These are phyloP conservation scores for Lachnellula willkommii DNA, from an alignment of 2,329 filamentous ascomycete species.

Conservation along the genomic window DNA sequence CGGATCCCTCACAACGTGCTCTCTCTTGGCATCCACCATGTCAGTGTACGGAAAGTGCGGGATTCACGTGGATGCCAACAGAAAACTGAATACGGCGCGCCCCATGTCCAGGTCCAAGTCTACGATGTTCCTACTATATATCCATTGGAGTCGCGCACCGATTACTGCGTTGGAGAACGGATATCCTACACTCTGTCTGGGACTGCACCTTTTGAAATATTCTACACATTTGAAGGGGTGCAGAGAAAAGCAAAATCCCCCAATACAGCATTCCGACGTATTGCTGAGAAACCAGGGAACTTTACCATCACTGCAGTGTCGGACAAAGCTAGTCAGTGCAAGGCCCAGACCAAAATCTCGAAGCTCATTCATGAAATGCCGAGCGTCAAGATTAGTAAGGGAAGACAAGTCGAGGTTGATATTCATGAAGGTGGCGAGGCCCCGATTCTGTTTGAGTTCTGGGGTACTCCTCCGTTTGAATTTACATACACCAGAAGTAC, in stretches of 20 bases:
- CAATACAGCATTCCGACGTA: slow-evolving; percentile 82
- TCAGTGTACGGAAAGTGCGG: slow-evolving; percentile 84
- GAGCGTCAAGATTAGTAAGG: slow-evolving; percentile 83
- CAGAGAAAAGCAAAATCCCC: slow-evolving; percentile 72
- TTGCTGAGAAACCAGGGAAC: slow-evolving; percentile 83
- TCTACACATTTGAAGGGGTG: slow-evolving; percentile 80
- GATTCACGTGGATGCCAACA: slow-evolving; percentile 83
- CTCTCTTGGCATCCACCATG: slow-evolving; percentile 80
- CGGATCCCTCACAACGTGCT: slow-evolving; percentile 79
- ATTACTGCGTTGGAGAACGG: slow-evolving; percentile 95
- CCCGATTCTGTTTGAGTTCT: slow-evolving; percentile 91
- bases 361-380: slow-evolving; percentile 90
- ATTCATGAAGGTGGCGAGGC: slow-evolving; percentile 96
- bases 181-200: slow-evolving; percentile 89
- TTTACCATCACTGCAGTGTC: slow-evolving; percentile 84
- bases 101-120: slow-evolving; percentile 83
- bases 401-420: slow-evolving; percentile 73
- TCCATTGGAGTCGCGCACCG: slow-evolving; percentile 72
- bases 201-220: slow-evolving; percentile 85
- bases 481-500: slow-evolving; percentile 94
- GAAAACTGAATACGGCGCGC: slow-evolving; percentile 63
- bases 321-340: slow-evolving; percentile 84
- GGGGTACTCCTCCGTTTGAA: slow-evolving; percentile 91
- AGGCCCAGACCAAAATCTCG: slow-evolving; percentile 68
- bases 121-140: slow-evolving; percentile 91